Base-by-base conservation (phyloP, 208 protist species). In the Trichomonas vaginalis region DNA sequence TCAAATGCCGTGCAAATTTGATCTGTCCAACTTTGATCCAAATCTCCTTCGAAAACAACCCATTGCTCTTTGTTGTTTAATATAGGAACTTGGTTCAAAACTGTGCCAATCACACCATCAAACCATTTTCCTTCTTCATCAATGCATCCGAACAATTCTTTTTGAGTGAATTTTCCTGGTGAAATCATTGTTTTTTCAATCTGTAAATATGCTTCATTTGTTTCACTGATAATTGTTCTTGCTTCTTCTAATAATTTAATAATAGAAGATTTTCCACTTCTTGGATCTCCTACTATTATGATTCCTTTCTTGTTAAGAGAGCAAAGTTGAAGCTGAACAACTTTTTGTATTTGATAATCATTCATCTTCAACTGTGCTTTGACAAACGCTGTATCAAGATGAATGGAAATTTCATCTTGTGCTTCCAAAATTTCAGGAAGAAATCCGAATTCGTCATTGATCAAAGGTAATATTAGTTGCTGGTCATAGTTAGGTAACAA, bases 1-100 rank as follows among this genome's bases (percentile, higher is more conserved):
- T 99, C 99, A 17, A 99, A 97, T 4, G 99, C 98, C 0, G 98
- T 99, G 97, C 99, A 99, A 98, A 99, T 98, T 96, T 98, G 99
- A 96, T 99, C 99, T 97, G 99, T 99, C 98, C 99, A 99, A 39
- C 99, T 95, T 12, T 98, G 98, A 96, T 99, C 98, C 32, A 99
- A 98, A n/a, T 98, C 98, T n/a, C 98, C 99, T 97, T 99, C 98
- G 96, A 99, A 99, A 47, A 99, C 97, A 95, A 99, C 98, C 98
- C 98, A 99, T 95, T 99, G 95, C 32, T 88, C 82, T 23, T 96
- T 95, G 1, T 96, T 45, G 96, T 95, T 27, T 32, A 97, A 97
- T 37, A 97, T 97, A 51, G 97, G 97, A 47, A 45, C 40, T 86
- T 98, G 98, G 88, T 98, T 97, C 46, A 98, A 98, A 95, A 98